These are phyloP conservation scores for Annulohypoxylon bovei DNA, from an alignment of 495 filamentous ascomycete genomes.

Conservation along the genomic window DNA sequence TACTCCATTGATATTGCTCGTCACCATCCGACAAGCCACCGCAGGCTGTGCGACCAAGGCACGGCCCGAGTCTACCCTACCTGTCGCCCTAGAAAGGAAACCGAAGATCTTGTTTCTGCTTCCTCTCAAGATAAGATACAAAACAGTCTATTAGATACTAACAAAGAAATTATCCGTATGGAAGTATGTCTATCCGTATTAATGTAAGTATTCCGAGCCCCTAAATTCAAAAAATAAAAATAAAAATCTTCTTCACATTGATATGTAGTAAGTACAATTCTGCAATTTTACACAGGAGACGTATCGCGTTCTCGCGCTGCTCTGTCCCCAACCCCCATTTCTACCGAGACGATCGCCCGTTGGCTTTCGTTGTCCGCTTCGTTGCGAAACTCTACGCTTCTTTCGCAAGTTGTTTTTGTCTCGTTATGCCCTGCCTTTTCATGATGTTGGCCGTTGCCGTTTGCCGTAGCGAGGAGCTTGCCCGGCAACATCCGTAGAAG, in stretches of 20 bases:
- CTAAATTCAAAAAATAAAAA: neutral
- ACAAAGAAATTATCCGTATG: constrained; percentile 9
- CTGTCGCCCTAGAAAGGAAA: neutral
- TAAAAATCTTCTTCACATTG: neutral
- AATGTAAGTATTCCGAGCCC: neutral
- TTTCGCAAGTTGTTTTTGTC: constrained; percentile 3
- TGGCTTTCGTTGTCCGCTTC: constrained; percentile 34
- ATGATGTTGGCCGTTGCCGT: neutral
- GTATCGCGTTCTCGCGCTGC: neutral
- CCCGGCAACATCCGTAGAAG: constrained; percentile 39
- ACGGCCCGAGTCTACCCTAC: neutral
- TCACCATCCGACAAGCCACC: neutral
- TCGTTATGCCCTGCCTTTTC: neutral
- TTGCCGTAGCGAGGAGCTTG: constrained; percentile 26
- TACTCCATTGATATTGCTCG: neutral
- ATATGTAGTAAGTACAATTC: neutral
- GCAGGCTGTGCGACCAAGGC: neutral
- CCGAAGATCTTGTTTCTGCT: neutral
- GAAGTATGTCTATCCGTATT: constrained; percentile 3
- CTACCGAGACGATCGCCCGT: constrained; percentile 21
- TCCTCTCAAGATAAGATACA: neutral
- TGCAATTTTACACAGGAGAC: constrained; percentile 12
- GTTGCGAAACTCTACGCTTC: neutral
- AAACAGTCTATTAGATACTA: constrained; percentile 6
- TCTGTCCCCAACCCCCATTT: constrained; percentile 5